Conservation (phyloP, 139 green algal species). For the Asterochloris erici region DNA sequence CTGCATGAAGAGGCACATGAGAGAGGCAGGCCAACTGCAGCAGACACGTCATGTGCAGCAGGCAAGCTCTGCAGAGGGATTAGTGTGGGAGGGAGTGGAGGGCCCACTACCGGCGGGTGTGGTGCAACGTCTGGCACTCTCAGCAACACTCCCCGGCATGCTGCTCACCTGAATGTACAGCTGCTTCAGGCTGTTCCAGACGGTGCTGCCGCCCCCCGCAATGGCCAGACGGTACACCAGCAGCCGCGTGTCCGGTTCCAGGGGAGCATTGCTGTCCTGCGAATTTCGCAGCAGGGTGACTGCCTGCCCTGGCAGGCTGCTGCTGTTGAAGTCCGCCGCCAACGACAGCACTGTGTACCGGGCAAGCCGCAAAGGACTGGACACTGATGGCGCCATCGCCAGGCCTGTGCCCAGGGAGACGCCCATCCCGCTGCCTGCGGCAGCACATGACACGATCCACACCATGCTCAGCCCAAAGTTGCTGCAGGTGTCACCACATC, state of each 20-base stretch:
- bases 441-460: neutral
- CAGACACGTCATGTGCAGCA: neutral
- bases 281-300: neutral
- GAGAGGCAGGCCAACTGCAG: neutral
- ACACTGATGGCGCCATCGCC: neutral
- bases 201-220: neutral
- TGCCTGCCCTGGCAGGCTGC: neutral
- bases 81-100: neutral
- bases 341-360: slow-evolving; percentile 25
- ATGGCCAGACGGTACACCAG: slow-evolving; percentile 45
- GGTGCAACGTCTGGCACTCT: neutral
- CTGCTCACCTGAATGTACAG: slow-evolving; percentile 33
- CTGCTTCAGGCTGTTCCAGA: slow-evolving; percentile 18
- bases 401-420: neutral
- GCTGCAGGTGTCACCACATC: neutral
- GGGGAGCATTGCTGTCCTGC: neutral
- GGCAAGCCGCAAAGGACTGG: neutral
- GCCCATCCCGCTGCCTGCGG: neutral
- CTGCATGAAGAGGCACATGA: neutral
- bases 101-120: neutral
- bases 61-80: neutral
- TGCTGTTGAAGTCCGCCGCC: slow-evolving; percentile 25
- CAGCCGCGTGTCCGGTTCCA: slow-evolving; percentile 44
- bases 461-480: neutral
- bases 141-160: neutral